Evolutionary conservation across 306 rosid genomes (phyloP).

Genomic region (Phaseolus lunatus): DNA sequence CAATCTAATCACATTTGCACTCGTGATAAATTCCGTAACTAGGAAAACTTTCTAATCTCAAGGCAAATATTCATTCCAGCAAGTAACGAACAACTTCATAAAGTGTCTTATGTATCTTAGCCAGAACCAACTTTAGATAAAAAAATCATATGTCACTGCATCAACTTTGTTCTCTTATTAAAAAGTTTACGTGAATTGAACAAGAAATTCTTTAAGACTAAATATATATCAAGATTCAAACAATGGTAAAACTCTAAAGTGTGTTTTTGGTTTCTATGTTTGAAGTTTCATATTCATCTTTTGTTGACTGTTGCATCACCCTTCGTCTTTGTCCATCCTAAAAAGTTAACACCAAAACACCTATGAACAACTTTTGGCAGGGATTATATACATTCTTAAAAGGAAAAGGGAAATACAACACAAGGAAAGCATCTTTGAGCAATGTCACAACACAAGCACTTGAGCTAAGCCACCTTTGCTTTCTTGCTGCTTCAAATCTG

Average conservation of each 20-base stretch:
- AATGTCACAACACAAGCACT: slow-evolving; percentile 39
- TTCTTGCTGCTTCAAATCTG: slow-evolving; percentile 45
- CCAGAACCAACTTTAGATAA: slow-evolving; percentile 2
- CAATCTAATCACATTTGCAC: slow-evolving; percentile 6
- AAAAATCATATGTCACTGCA: background rate
- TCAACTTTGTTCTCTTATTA: background rate
- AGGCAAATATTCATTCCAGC: slow-evolving; percentile 19
- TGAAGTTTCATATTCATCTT: no score
- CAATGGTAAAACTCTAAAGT: no score
- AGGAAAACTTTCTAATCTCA: background rate
- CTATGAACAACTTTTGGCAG: slow-evolving; percentile 12
- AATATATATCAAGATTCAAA: no score
- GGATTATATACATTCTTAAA: slow-evolving; percentile 31
- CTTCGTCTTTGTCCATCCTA: slow-evolving; percentile 28
- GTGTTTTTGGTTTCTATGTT: no score
- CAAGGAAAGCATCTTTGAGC: slow-evolving; percentile 55
- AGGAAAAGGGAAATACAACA: slow-evolving; percentile 46
- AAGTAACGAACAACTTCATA: slow-evolving; percentile 34
- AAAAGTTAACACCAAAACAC: background rate
- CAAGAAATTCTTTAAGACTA: no score
- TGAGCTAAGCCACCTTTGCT: slow-evolving; percentile 45
- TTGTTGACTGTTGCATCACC: no score
- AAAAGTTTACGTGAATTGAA: no score
- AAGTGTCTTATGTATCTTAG: background rate
- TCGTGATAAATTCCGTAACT: slow-evolving; percentile 13